A percentile compares a stretch with the other conserved stretches of the same genome.
Conservation (phyloP, 2,329 filamentous ascomycete genomes). For the Ophiobolus disseminans region DNA sequence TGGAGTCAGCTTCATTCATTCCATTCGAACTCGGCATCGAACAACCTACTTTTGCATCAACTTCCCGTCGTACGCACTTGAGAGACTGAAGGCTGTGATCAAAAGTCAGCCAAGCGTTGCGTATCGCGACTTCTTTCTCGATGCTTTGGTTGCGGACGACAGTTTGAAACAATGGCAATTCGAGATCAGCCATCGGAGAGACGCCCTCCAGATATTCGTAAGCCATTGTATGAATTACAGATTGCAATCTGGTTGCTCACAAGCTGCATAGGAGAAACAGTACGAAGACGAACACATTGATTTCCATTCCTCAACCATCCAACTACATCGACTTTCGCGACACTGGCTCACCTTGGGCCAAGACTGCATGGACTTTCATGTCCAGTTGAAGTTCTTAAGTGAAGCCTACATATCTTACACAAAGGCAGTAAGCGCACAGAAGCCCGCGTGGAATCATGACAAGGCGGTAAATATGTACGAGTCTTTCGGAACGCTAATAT, state of each 20-base stretch:
- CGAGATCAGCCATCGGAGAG: conserved; percentile 22
- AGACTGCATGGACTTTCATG: conserved; percentile 22
- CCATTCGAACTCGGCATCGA: conserved; percentile 12
- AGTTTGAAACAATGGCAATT: conserved; percentile 27
- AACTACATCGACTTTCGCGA: conserved; percentile 23
- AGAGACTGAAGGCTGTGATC: conserved; percentile 13
- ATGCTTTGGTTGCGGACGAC: conserved; percentile 27
- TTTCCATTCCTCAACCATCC: conserved; percentile 17
- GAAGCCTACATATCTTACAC: conserved; percentile 13
- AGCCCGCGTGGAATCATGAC: neutral
- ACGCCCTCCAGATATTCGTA: conserved; percentile 22
- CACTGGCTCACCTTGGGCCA: conserved; percentile 32
- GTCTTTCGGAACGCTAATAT: conserved; percentile 23
- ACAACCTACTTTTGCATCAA: conserved; percentile 33
- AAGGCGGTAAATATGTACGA: conserved; percentile 15
- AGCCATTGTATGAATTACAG: neutral
- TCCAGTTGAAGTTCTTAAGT: conserved; percentile 25
- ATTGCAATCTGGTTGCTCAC: neutral
- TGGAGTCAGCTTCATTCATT: conserved; percentile 25
- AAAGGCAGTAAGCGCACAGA: neutral
- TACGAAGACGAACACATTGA: conserved; percentile 15
- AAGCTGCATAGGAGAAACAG: conserved; percentile 9
- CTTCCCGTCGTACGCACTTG: conserved; percentile 17
- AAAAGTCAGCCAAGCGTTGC: conserved; percentile 7
- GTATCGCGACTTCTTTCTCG: conserved; percentile 28